Percentiles rank a stretch among this genome's conserved stretches.
phyloP scores from a whole-genome alignment of 75 land plant species.

The Azolla pinnata region DNA sequence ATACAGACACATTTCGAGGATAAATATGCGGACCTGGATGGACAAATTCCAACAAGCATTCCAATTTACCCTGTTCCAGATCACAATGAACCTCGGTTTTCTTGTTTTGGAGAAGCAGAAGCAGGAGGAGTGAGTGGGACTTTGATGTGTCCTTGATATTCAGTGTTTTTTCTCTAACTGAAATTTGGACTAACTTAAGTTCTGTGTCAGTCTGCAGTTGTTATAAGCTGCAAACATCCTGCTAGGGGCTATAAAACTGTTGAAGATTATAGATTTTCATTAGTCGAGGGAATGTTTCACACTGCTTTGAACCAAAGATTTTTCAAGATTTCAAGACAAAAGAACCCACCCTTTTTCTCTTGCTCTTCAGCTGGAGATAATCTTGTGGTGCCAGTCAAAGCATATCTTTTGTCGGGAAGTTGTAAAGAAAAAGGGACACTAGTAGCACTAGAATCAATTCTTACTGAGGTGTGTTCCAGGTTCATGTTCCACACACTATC shows the following conservation, averaged over 20 bases:
- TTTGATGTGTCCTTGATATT: no score
- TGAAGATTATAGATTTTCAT: conserved; percentile 54
- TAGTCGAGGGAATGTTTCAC: conserved; percentile 85
- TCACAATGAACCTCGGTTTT: conserved; percentile 78
- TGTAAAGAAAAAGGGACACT: conserved; percentile 83
- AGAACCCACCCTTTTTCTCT: conserved; percentile 88
- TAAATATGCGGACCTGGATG: conserved; percentile 21
- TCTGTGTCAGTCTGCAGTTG: conserved; percentile 73
- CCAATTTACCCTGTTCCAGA: conserved; percentile 66
- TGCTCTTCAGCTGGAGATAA: conserved; percentile 67
- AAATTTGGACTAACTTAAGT: not conserved
- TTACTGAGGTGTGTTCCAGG: conserved; percentile 52
- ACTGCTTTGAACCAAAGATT: conserved; percentile 89
- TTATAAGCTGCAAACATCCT: conserved; percentile 80
- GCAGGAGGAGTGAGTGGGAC: conserved; percentile 76
- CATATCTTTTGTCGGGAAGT: conserved; percentile 69
- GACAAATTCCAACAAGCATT: conserved; percentile 32
- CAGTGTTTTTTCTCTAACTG: no score
- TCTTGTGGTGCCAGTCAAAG: conserved; percentile 71
- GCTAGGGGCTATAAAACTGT: conserved; percentile 51
- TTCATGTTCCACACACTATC: not conserved
- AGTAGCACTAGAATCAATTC: conserved; percentile 73
- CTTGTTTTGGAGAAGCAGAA: conserved; percentile 95
- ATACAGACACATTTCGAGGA: conserved; percentile 70
- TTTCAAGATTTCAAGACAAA: conserved; percentile 74